phyloP scores from a whole-genome alignment of 2,329 filamentous ascomycete species.

The Cryphonectria japonica region DNA sequence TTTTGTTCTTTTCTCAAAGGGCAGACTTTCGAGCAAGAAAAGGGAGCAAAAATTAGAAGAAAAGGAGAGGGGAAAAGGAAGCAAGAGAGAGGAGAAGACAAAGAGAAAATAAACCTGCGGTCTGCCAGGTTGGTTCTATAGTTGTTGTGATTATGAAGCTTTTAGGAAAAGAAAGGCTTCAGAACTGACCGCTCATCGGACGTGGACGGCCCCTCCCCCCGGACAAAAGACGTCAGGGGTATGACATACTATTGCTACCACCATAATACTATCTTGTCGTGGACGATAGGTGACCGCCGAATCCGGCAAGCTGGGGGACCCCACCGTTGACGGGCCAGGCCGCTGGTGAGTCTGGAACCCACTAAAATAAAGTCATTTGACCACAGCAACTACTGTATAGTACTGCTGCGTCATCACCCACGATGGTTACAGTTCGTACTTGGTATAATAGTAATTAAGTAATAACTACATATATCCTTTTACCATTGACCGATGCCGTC shows the following conservation, averaged over 20 bases:
- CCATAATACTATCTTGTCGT: background rate
- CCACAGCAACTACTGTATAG: too few relatives aligned
- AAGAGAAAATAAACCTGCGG: background rate
- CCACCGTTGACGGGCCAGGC: conserved; percentile 3
- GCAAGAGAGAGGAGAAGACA: background rate
- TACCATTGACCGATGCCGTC: too few relatives aligned
- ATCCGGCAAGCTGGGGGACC: background rate
- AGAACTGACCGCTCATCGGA: background rate
- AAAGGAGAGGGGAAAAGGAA: background rate
- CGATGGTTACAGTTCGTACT: too few relatives aligned
- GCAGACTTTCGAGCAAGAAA: background rate
- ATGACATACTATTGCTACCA: background rate
- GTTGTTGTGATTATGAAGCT: background rate
- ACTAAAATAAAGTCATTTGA: too few relatives aligned
- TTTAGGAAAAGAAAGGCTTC: background rate
- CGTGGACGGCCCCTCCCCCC: too few relatives aligned
- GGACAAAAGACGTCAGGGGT: background rate
- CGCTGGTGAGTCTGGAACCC: background rate
- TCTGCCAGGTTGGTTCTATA: background rate
- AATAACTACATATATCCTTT: too few relatives aligned
- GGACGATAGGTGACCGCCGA: background rate
- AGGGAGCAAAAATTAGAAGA: background rate
- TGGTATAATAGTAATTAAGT: too few relatives aligned
- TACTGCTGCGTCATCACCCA: too few relatives aligned
- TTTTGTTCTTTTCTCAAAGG: background rate